Conservation (phyloP, 2,329 filamentous ascomycete species). For the Ophiobolus disseminans region DNA sequence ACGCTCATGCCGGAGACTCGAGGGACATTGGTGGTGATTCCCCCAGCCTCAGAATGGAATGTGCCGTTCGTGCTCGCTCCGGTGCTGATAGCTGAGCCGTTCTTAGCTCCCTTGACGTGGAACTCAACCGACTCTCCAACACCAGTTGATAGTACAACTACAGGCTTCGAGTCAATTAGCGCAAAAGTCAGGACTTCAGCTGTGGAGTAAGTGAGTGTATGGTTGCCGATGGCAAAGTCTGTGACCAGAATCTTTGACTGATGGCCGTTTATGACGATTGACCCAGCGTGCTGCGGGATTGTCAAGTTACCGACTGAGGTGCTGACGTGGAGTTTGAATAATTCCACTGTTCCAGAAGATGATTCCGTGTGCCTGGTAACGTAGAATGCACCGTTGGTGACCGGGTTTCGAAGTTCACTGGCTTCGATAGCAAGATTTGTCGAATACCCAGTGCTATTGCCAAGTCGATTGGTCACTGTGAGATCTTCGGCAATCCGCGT, state of each 20-base stretch:
- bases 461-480: slow-evolving; percentile 60
- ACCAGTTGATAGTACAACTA: slow-evolving; percentile 51
- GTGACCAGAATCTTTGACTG: slow-evolving; percentile 68
- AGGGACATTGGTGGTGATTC: slow-evolving; percentile 42
- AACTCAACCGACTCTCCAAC: slow-evolving; percentile 52
- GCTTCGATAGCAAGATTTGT: slow-evolving; percentile 61
- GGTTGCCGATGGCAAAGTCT: slow-evolving; percentile 63
- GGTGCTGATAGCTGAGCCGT: slow-evolving; percentile 50
- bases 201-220: slow-evolving; percentile 62
- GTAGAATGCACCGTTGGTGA: slow-evolving; percentile 66
- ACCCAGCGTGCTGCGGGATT: slow-evolving; percentile 59
- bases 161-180: slow-evolving; percentile 44
- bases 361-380: slow-evolving; percentile 64
- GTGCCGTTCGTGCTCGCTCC: slow-evolving; percentile 52
- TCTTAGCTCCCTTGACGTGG: slow-evolving; percentile 45
- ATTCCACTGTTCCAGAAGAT: slow-evolving; percentile 58
- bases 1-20: slow-evolving; percentile 43
- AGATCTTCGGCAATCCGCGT: slow-evolving; percentile 65
- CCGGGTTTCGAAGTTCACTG: slow-evolving; percentile 65
- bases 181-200: slow-evolving; percentile 59
- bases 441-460: slow-evolving; percentile 59
- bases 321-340: slow-evolving; percentile 62
- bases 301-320: slow-evolving; percentile 63
- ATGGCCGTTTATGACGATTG: slow-evolving; percentile 64
- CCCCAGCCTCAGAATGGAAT: slow-evolving; percentile 51